These are phyloP conservation scores for Fusarium domesticum DNA, from an alignment of 2,329 filamentous ascomycete species.

Conservation along the genomic window DNA sequence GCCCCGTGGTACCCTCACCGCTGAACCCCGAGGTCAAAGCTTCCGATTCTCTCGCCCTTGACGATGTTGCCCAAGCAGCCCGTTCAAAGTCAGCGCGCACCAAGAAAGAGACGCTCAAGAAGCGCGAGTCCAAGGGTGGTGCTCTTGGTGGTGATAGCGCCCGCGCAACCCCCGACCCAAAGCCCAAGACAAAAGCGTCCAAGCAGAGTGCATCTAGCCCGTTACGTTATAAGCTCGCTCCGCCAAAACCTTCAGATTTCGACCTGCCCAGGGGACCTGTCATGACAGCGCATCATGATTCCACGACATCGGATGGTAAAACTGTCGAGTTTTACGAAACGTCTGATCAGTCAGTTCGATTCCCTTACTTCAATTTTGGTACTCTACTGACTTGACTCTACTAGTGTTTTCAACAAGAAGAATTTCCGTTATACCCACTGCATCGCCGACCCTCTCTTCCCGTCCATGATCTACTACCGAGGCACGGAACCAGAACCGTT, in stretches of 20 bases:
- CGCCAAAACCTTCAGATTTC: conserved; percentile 60
- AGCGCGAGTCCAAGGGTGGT: conserved; percentile 60
- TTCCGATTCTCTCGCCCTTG: conserved; percentile 38
- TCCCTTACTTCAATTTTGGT: not conserved
- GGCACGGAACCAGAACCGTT: conserved; percentile 84
- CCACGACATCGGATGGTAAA: conserved; percentile 48
- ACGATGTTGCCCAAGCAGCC: conserved; percentile 43
- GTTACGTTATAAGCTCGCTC: conserved; percentile 61
- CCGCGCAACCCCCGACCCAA: conserved; percentile 57
- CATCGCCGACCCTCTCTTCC: conserved; percentile 83
- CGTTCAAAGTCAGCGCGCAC: conserved; percentile 43
- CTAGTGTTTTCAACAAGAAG: conserved; percentile 61
- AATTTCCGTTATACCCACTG: conserved; percentile 87
- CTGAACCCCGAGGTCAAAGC: conserved; percentile 63
- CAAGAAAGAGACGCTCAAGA: conserved; percentile 67
- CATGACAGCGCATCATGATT: conserved; percentile 54
- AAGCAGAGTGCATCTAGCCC: conserved; percentile 48
- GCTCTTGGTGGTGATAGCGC: conserved; percentile 44
- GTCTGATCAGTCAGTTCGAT: conserved; percentile 57
- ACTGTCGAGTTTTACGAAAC: conserved; percentile 60
- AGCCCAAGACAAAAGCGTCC: conserved; percentile 36
- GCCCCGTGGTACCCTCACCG: conserved; percentile 68
- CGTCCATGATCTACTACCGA: conserved; percentile 83
- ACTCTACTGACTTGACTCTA: conserved; percentile 2
- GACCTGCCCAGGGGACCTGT: conserved; percentile 56